Percentiles rank a stretch among this genome's conserved stretches.
phyloP scores from a whole-genome alignment of 2,329 filamentous ascomycete genomes.

The Eutypella sp. region DNA sequence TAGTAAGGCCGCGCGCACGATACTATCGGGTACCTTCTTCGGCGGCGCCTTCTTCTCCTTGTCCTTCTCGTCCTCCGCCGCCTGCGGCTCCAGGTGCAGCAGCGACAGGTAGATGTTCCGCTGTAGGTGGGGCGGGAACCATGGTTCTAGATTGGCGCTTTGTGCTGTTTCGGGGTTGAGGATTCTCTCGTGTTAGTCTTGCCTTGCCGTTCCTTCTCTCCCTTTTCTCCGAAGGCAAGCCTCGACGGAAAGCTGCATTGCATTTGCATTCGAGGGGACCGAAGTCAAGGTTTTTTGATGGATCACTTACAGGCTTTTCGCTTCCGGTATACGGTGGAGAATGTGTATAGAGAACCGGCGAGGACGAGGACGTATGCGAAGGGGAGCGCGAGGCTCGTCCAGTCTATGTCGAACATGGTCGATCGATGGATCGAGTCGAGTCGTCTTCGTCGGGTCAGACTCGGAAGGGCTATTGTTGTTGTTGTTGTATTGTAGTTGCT shows the following conservation, averaged over 20 bases:
- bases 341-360: constrained; percentile 81
- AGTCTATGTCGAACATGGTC: constrained; percentile 64
- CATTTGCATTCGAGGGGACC: too few relatives aligned
- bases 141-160: constrained; percentile 82
- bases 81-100: constrained; percentile 69
- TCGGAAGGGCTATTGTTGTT: too few relatives aligned
- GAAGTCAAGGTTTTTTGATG: constrained; percentile 2
- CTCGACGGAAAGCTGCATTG: too few relatives aligned
- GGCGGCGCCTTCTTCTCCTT: constrained; percentile 63
- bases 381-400: constrained; percentile 80
- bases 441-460: too few relatives aligned
- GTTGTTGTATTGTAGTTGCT: too few relatives aligned
- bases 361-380: constrained; percentile 87
- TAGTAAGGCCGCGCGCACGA: constrained; percentile 83
- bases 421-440: too few relatives aligned
- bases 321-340: constrained; percentile 89
- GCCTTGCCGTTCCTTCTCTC: neutral
- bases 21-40: constrained; percentile 72
- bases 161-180: constrained; percentile 47
- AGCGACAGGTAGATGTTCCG: constrained; percentile 94
- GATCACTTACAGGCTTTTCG: constrained; percentile 69
- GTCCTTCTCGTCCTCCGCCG: too few relatives aligned
- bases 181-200: constrained; percentile 2
- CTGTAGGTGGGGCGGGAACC: constrained; percentile 88
- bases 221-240: neutral